Evolutionary conservation across 1,284 basidiomycete genomes (phyloP), one percentile per base, ranked within the genome.

Genomic region (Moesziomyces antarcticus): DNA sequence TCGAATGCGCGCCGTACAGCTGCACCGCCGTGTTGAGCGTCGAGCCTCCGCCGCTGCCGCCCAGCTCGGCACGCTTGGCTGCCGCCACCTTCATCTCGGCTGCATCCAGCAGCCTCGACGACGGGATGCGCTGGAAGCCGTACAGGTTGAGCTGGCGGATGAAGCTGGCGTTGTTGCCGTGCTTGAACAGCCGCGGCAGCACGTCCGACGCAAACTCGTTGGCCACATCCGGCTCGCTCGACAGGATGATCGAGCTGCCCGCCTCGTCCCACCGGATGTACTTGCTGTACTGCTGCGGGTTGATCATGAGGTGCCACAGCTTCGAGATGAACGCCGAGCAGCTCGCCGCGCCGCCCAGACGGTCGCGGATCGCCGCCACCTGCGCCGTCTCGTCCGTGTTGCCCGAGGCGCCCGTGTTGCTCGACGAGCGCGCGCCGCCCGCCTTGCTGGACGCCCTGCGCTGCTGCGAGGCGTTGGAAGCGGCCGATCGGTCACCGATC

Each of bases 271-370:
- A 82, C 46, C 60, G 75, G 47, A 82, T 80, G 61, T 79, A 82
- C 49, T 72, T 74, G 62, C 68, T 71, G 57, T 82, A 82, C 35
- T 77, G 69, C 6, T 61, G 70, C 9, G 82, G 82, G 56, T 80
- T 79, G 65, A 78, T 79, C 80, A 84, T 82, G 16, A 84, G 73
- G 56, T 81, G 81, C 82, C 82, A 84, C 21, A 84, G 73, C 66
- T 84, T 84, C 40, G 77, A 79, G 54, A 84, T 83, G 48, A 84
- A 84, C 2, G 82, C 82, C 4, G 80, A 81, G 65, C 82, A 84
- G 68, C 82, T 81, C 22, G 82, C 80, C 0, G 82, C 80, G 21
- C 82, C 82, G 11, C 80, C 81, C 14, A 82, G 67, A 11, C 80
- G 62, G 46, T 84, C 81, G 43, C 82, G 75, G 56, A 84, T 82